A percentile compares a stretch with the other conserved stretches of the same genome.
These are phyloP conservation scores for Cardamine chenopodiifolia DNA, from an alignment of 345 rosid species.

Conservation along the genomic window DNA sequence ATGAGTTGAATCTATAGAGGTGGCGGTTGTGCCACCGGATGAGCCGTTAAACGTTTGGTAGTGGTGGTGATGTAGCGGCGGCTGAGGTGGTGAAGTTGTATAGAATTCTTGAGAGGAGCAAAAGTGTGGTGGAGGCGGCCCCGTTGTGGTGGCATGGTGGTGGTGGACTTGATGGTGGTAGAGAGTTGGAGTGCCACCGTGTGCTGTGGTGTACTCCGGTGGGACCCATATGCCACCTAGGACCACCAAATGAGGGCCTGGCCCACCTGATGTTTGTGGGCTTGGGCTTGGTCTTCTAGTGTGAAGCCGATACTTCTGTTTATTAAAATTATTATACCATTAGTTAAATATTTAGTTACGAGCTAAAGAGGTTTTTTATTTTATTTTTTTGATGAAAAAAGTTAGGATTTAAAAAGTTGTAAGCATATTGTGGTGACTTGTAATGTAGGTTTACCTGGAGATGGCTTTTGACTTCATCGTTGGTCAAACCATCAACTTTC, in stretches of 20 bases:
- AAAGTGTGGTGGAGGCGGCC: slow-evolving; percentile 64
- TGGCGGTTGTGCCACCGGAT: slow-evolving; percentile 45
- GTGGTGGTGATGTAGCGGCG: slow-evolving; percentile 53
- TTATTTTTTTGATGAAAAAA: background rate
- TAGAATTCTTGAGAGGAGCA: slow-evolving; percentile 86
- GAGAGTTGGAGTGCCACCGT: slow-evolving; percentile 55
- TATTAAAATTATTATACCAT: background rate
- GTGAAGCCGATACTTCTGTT: slow-evolving; percentile 95
- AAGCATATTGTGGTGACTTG: slow-evolving; percentile 28
- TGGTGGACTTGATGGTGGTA: slow-evolving; percentile 59
- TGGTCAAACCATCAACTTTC: slow-evolving; percentile 99
- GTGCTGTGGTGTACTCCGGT: slow-evolving; percentile 79
- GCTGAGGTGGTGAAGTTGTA: slow-evolving; percentile 45
- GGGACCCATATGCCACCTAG: slow-evolving; percentile 96
- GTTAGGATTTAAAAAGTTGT: background rate
- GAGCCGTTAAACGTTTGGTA: slow-evolving; percentile 55
- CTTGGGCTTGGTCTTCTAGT: slow-evolving; percentile 95
- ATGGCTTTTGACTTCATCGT: slow-evolving; percentile 99
- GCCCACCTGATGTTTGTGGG: slow-evolving; percentile 69
- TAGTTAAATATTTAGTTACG: background rate
- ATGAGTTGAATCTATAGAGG: slow-evolving; percentile 23
- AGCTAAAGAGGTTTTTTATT: background rate
- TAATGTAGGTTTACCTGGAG: slow-evolving; percentile 70
- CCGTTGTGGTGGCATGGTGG: slow-evolving; percentile 43
- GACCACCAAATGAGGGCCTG: slow-evolving; percentile 74